Evolutionary conservation across 352 stramenopile genomes (phyloP), one percentile per base, ranked within the genome.

Genomic region (Sclerospora graminicola): DNA sequence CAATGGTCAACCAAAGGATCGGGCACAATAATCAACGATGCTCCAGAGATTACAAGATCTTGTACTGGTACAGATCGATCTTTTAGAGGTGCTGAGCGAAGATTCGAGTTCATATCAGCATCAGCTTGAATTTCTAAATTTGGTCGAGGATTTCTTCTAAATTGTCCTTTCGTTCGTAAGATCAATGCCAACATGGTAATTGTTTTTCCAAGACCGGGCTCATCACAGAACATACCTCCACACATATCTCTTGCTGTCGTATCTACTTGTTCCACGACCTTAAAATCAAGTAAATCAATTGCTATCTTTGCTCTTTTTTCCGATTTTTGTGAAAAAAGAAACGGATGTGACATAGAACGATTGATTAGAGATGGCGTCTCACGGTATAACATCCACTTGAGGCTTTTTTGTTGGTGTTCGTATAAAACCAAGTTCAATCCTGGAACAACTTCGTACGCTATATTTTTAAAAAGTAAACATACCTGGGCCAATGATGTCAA

Each of bases 161-260:
- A 55, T 44, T 83, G 69, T 6, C 77, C 76, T 47, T 86, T 83
- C 14, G 81, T 89, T 19, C 81, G 73, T 3, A 92, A 42, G 10
- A 93, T 69, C 18, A 93, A 43, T 18, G 81, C 77, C 6, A 90
- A 41, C 67, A 93, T 89, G 8, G 81, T 90, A 41, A 93, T 88
- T 0, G 81, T 93, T 55, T 93, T 93, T 10, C 81, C 81, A 1
- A 93, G 62, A 0, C 81, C 81, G 14, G 81, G 81, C 16, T 93
- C 81, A 33, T 93, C 78, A 35, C 73, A 90, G 28, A 93, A 86
- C 34, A 93, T 68, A 11, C 81, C 81, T 0, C 81, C 78, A 10
- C 69, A 74, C 2, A 62, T 59, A 31, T 93, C 78, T 31, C 60
- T 54, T 39, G 48, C 54, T 5, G 27, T 48, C 21, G 53, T 48